Base-by-base conservation (phyloP, 441 rosid genomes). In the Kokia cookei region DNA sequence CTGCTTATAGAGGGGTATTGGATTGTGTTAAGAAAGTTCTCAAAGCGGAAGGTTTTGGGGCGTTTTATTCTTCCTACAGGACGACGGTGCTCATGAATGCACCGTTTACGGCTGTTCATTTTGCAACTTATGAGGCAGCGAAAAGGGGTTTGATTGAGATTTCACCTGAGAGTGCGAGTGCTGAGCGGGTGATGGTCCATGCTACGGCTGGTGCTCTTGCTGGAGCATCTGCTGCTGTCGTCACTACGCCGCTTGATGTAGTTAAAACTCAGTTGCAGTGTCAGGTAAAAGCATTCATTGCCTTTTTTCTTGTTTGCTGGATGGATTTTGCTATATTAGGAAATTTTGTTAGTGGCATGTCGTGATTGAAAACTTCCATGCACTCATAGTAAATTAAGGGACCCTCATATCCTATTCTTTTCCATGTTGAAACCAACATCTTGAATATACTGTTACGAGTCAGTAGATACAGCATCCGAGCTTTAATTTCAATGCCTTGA, bases 121-220 rank as follows among this genome's bases (percentile, higher is more conserved):
- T 92, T 47, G 76, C 95, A 0, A 88, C 95, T 1, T 94, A 94
- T 10, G 98, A 94, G 86, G 94, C 97, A 0, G 83, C 91, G 0
- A 94, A 94, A 81, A 88, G 80, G 80, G 91, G 84, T 0, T 80
- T 94, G 84, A 75, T 79, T 77, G 93, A 85, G 87, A 59, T 94
- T 72, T 88, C 91, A 2, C 91, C 91, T 1, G 93, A 86, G 64
- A 87, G 71, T 37, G 95, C 77, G 2, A 80, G 76, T 61, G 97
- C 92, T 75, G 94, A 94, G 76, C 73, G 88, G 61, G 84, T 91
- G 89, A 79, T 85, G 48, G 89, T 90, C 71, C 97, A 94, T 50
- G 98, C 97, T 45, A 94, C 97, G 1, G 98, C 97, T 9, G 98
- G 98, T 32, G 97, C 97, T 5, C 94, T 84, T 2, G 98, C 97